Evolutionary conservation across 495 filamentous ascomycete genomes (phyloP).

Genomic region (Hypoxylon intermedium): DNA sequence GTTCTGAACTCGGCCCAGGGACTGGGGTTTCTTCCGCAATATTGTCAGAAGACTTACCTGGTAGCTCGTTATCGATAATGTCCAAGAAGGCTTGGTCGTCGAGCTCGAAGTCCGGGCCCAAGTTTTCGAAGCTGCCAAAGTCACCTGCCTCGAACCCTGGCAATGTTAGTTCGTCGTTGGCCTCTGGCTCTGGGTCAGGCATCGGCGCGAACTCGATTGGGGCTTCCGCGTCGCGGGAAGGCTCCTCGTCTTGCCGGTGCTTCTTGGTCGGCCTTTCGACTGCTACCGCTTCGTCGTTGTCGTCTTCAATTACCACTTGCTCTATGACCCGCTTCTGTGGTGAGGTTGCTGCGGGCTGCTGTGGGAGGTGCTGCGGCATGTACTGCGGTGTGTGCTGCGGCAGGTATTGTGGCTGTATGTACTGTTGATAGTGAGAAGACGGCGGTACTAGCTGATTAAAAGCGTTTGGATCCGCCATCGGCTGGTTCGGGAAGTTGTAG

Average conservation of each 20-base stretch:
- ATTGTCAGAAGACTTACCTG: conserved; percentile 4
- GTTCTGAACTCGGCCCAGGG: too few species aligned
- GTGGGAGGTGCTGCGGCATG: too few species aligned
- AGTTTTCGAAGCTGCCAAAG: background rate
- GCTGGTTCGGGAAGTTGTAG: too few species aligned
- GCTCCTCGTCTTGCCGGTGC: background rate
- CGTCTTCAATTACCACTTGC: background rate
- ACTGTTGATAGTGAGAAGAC: background rate
- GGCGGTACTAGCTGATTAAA: background rate
- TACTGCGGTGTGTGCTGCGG: background rate
- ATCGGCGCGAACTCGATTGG: background rate
- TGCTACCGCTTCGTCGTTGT: background rate
- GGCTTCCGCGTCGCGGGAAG: background rate
- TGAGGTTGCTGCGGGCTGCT: background rate
- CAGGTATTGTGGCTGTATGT: background rate
- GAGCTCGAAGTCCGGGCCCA: background rate
- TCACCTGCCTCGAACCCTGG: too few species aligned
- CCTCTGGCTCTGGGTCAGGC: background rate
- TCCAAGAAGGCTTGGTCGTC: conserved; percentile 1
- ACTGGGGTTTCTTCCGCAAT: too few species aligned
- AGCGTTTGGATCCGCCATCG: too few species aligned
- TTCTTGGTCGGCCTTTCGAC: background rate
- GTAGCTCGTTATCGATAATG: background rate
- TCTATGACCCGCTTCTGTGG: conserved; percentile 7
- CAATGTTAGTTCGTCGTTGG: too few species aligned